These are phyloP conservation scores for Cladorrhinum sp. DNA, from an alignment of 2,329 filamentous ascomycete species.

Conservation along the genomic window DNA sequence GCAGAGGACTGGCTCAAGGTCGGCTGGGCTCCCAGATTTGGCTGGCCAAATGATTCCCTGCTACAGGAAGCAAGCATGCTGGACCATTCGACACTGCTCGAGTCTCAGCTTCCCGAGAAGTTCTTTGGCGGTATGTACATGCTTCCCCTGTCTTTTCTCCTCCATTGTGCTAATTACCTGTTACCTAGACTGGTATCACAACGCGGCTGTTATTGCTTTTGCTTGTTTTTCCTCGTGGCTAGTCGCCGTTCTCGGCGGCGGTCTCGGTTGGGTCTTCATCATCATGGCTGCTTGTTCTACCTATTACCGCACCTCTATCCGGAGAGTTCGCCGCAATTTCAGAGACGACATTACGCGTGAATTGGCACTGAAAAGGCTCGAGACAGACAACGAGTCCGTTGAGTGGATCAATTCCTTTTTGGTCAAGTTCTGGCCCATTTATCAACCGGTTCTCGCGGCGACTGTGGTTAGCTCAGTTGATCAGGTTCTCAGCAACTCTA, in stretches of 20 bases:
- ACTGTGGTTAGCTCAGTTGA: slow-evolving; percentile 93
- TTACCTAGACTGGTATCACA: slow-evolving; percentile 88
- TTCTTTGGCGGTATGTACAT: slow-evolving; percentile 73
- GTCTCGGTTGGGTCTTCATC: slow-evolving; percentile 87
- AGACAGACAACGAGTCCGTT: slow-evolving; percentile 86
- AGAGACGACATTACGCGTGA: slow-evolving; percentile 90
- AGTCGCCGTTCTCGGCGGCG: slow-evolving; percentile 82
- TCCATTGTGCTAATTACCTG: not conserved
- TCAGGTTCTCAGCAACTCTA: slow-evolving; percentile 89
- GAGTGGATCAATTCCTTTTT: slow-evolving; percentile 99
- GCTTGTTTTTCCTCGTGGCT: slow-evolving; percentile 90
- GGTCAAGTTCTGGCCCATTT: slow-evolving; percentile 99
- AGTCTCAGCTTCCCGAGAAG: slow-evolving; percentile 79
- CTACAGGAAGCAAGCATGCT: slow-evolving; percentile 66
- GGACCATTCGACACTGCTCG: slow-evolving; percentile 85
- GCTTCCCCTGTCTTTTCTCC: not conserved
- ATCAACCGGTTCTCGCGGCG: slow-evolving; percentile 87
- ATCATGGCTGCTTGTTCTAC: slow-evolving; percentile 90
- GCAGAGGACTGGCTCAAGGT: slow-evolving; percentile 57
- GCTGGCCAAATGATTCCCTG: slow-evolving; percentile 59
- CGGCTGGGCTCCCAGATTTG: slow-evolving; percentile 88
- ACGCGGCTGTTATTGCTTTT: slow-evolving; percentile 89
- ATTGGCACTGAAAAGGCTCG: slow-evolving; percentile 79
- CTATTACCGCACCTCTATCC: slow-evolving; percentile 94
- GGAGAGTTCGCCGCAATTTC: slow-evolving; percentile 91